Conservation (phyloP, 108 stramenopile species). For the Cylindrotheca closterium region DNA sequence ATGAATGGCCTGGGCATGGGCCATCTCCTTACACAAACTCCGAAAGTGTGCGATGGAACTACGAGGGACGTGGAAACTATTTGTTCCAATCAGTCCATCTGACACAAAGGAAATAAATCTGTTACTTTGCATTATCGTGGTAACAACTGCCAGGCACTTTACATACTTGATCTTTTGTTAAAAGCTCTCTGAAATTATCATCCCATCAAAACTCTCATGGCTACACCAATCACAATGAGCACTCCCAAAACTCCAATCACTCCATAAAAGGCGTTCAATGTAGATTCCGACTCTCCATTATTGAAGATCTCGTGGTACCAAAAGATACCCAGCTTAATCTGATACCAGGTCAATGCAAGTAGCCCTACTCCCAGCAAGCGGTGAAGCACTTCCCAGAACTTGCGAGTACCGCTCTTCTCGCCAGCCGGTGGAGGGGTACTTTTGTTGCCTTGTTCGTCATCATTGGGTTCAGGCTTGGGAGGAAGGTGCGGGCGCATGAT, state of each 20-base stretch:
- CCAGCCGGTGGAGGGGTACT: neutral
- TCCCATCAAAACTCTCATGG: no score
- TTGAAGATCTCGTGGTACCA: conserved; percentile 27
- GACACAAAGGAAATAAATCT: no score
- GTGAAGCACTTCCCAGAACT: conserved; percentile 32
- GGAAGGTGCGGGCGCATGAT: conserved; percentile 40
- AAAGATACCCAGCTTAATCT: conserved; percentile 34
- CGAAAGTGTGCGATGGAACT: no score
- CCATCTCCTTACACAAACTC: no score
- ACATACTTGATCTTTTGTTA: no score
- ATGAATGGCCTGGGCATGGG: no score
- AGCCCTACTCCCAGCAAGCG: conserved; percentile 23
- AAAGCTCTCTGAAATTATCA: no score
- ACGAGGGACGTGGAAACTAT: no score
- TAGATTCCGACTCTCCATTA: conserved; percentile 9
- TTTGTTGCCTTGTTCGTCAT: conserved; percentile 3
- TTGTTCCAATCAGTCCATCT: no score
- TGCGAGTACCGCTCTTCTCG: conserved; percentile 16
- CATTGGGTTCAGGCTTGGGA: neutral
- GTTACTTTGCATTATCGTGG: no score
- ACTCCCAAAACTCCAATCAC: conserved; percentile 8
- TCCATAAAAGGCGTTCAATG: conserved; percentile 22
- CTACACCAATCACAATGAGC: conserved; percentile 15
- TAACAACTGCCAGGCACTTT: no score
- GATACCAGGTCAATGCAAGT: conserved; percentile 33